phyloP scores from a whole-genome alignment of 257 asterid genomes.

The Plantago elongata region DNA sequence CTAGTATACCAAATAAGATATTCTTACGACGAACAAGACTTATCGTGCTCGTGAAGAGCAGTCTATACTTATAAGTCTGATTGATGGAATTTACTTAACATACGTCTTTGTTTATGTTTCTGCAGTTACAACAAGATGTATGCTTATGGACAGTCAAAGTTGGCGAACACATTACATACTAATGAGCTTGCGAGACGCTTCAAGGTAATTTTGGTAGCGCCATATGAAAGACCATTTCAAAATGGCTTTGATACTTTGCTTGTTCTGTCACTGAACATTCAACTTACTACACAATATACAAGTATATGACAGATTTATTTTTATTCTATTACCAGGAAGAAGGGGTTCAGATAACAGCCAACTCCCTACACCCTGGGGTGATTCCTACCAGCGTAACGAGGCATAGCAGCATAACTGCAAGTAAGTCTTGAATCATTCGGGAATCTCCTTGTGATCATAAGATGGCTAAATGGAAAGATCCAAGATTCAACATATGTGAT shows the following conservation, averaged over 20 bases:
- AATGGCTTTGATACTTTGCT: too few species aligned
- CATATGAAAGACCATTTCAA: background rate
- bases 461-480: background rate
- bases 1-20: background rate
- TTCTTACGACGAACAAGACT: background rate
- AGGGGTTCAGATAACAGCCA: constrained; percentile 75
- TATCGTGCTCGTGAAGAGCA: background rate
- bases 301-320: background rate
- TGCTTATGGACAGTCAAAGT: constrained; percentile 86
- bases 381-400: constrained; percentile 70
- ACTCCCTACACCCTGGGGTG: constrained; percentile 81
- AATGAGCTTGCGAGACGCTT: constrained; percentile 60
- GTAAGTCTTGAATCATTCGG: constrained; percentile 27
- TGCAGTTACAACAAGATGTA: constrained; percentile 39
- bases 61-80: background rate
- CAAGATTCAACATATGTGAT: background rate
- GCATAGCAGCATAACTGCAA: constrained; percentile 35
- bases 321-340: constrained; percentile 51
- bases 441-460: background rate
- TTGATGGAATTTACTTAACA: background rate
- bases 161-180: constrained; percentile 68
- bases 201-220: constrained; percentile 38
- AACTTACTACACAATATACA: background rate
- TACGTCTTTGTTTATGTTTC: background rate
- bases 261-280: background rate